Evolutionary conservation across 495 filamentous ascomycete species (phyloP).

Genomic region (Neurospora sp.): DNA sequence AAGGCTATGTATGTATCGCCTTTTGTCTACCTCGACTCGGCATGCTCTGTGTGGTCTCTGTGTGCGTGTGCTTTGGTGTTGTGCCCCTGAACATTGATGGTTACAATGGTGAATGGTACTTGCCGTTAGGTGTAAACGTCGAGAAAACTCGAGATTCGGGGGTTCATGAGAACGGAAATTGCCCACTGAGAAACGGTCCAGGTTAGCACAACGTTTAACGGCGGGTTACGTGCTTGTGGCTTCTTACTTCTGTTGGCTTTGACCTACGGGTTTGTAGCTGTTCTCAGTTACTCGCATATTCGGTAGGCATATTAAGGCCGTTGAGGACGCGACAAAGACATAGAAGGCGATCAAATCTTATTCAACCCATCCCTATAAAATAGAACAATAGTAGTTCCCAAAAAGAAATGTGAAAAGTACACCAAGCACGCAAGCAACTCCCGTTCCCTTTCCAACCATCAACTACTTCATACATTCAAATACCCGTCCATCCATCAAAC

Average conservation of each 20-base stretch:
- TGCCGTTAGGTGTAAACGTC: background rate
- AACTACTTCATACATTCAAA: background rate
- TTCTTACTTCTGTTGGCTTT: too few relatives aligned
- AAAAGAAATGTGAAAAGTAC: background rate
- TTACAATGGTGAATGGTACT: too few relatives aligned
- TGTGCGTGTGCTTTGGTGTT: too few relatives aligned
- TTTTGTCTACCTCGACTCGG: too few relatives aligned
- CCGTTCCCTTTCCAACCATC: background rate
- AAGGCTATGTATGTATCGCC: too few relatives aligned
- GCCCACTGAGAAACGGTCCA: too few relatives aligned
- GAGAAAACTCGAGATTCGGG: background rate
- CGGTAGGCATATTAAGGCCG: background rate
- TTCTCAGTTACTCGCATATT: too few relatives aligned
- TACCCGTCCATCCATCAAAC: background rate
- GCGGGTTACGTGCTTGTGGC: too few relatives aligned
- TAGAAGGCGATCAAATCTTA: background rate
- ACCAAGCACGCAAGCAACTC: background rate
- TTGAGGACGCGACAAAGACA: background rate
- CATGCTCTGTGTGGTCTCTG: too few relatives aligned
- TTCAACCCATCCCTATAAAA: background rate
- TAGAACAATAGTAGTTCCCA: background rate
- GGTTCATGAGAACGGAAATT: background rate
- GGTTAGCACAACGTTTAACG: too few relatives aligned
- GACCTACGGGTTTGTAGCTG: too few relatives aligned
- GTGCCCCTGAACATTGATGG: too few relatives aligned